phyloP scores from a whole-genome alignment of 495 filamentous ascomycete genomes.

The Friedmanniomyces simplex region DNA sequence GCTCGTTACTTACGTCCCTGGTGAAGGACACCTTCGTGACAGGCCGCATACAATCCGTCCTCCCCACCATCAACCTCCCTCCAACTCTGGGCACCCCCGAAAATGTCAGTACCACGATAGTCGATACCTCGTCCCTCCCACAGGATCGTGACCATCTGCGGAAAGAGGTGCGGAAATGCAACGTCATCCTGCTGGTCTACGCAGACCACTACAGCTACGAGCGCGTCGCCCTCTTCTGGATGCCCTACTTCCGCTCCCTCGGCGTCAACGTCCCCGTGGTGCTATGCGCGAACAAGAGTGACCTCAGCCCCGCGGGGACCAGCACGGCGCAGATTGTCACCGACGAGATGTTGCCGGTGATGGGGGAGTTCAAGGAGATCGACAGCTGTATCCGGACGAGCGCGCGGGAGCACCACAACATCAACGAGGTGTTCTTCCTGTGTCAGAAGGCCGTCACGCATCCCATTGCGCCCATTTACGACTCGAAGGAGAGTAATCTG shows the following conservation, averaged over 20 bases:
- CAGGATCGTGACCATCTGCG: conserved; percentile 81
- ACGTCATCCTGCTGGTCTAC: conserved; percentile 95
- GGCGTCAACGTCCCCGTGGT: conserved; percentile 97
- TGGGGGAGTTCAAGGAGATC: conserved; percentile 98
- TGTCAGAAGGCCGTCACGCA: conserved; percentile 99
- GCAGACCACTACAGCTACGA: conserved; percentile 99
- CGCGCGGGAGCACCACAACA: conserved; percentile 86
- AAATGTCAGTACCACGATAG: conserved; percentile 90
- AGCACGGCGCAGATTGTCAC: conserved; percentile 72
- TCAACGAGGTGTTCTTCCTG: conserved; percentile 93
- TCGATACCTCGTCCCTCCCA: conserved; percentile 91
- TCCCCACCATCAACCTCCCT: conserved; percentile 88
- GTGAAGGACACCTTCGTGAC: conserved; percentile 93
- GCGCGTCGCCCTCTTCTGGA: conserved; percentile 91
- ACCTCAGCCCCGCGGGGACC: conserved; percentile 47
- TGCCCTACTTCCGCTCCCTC: conserved; percentile 90
- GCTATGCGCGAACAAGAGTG: conserved; percentile 92
- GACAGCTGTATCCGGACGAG: conserved; percentile 95
- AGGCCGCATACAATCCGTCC: conserved; percentile 84
- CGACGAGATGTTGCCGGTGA: conserved; percentile 96
- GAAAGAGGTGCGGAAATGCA: conserved; percentile 90
- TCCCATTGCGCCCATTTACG: conserved; percentile 90
- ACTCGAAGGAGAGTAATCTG: conserved; percentile 77
- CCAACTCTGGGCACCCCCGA: conserved; percentile 80
- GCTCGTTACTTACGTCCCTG: conserved; percentile 41